Evolutionary conservation across 129 eudicot genomes (phyloP).

Genomic region (Logfia minima): DNA sequence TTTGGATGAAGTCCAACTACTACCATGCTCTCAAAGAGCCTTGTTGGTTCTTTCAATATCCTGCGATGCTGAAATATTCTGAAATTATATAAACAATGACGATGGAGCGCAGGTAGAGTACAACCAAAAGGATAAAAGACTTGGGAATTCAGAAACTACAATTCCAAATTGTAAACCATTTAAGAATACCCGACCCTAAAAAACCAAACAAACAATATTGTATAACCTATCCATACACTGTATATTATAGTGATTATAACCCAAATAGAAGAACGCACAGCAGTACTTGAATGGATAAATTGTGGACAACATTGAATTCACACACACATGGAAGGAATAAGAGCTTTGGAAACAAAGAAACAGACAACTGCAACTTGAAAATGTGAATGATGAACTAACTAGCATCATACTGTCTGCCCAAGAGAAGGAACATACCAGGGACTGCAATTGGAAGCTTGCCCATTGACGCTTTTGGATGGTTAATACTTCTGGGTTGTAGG

Average conservation of each 20-base stretch:
- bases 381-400: background rate
- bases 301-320: background rate
- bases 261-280: constrained; percentile 3
- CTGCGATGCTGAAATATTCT: constrained; percentile 68
- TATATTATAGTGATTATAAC: background rate
- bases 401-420: background rate
- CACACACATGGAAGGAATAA: constrained; percentile 12
- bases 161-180: background rate
- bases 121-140: background rate
- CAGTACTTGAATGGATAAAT: background rate
- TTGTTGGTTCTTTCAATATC: constrained; percentile 80
- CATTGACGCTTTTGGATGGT: constrained; percentile 98
- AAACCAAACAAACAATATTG: background rate
- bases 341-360: constrained; percentile 1
- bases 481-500: constrained; percentile 88
- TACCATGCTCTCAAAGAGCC: constrained; percentile 91
- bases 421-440: constrained; percentile 58
- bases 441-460: constrained; percentile 88
- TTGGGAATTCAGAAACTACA: constrained; percentile 1
- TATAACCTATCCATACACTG: no score
- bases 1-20: constrained; percentile 95
- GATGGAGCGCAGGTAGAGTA: constrained; percentile 2
- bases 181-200: background rate
- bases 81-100: constrained; percentile 7
- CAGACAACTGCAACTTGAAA: background rate